Base-by-base conservation (phyloP, 345 rosid species). In the Eutrema japonicum region DNA sequence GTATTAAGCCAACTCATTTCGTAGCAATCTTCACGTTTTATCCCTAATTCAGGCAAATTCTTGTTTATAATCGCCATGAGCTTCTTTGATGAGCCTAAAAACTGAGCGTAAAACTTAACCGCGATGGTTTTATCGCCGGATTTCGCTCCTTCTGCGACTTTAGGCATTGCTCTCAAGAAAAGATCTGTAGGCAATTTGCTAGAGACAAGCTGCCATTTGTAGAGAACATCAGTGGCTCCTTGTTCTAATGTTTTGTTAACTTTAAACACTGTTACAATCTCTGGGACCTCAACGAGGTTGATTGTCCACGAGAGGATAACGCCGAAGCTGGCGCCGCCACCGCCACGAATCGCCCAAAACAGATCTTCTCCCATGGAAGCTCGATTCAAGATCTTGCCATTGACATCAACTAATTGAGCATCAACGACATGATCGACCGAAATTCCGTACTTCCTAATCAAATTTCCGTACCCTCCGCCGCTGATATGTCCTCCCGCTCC, bases 251-350 rank as follows among this genome's bases (percentile, higher is more conserved):
- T 52, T 29, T 52, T 52, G 16, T 52, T 27, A 1, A 40, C 42
- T 9, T 40, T 40, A 40, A 40, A 40, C 11, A 40, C 42, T 10
- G 12, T 40, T 40, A 52, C 1, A 6, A 4, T 52, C 57, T 52
- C 8, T 52, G 56, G 56, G 35, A 51, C 33, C 8, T 52, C 81
- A 75, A 77, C 85, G 81, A 55, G 13, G 69, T 6, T 10, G 56
- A 51, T 27, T 51, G 4, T 51, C 56, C 56, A 51, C 1, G 56
- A 51, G 6, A 51, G 56, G 33, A 51, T 51, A 51, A 51, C 56
- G 13, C 89, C 89, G 7, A 81, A 83, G 2, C 79, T 86, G 3
- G 79, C 85, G 1, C 83, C 85, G 4, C 71, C 65, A 43, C 76
- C 52, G 67, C 79, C 82, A 3, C 85, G 82, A 1, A 82, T 82